phyloP scores from a whole-genome alignment of 305 asterid genomes.

The Fraxinus floribunda region DNA sequence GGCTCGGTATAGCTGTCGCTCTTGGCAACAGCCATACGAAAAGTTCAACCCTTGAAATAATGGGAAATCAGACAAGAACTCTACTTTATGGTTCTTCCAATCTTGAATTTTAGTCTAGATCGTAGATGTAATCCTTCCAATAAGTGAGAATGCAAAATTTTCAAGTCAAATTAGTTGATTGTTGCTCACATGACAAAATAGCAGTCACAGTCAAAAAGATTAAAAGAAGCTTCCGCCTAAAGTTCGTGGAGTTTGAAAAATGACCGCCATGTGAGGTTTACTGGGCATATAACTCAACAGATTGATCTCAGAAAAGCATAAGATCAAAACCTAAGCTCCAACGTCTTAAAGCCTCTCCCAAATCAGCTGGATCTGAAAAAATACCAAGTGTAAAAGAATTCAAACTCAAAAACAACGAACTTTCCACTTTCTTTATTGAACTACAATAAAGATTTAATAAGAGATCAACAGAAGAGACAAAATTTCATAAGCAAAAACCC shows the following conservation, averaged over 20 bases:
- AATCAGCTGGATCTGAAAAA: slow-evolving; percentile 44
- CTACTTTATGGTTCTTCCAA: slow-evolving; percentile 15
- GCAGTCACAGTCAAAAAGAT: slow-evolving; percentile 19
- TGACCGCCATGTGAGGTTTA: slow-evolving; percentile 17
- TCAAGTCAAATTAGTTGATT: slow-evolving; percentile 41
- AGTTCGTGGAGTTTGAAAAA: slow-evolving; percentile 37
- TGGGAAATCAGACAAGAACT: slow-evolving; percentile 27
- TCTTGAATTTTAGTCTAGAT: slow-evolving; percentile 13
- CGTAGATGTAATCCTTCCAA: not conserved
- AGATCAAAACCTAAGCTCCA: slow-evolving; percentile 26
- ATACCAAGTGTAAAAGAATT: slow-evolving; percentile 14
- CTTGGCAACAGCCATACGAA: slow-evolving; percentile 73
- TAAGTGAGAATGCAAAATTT: slow-evolving; percentile 18
- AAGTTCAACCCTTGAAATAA: slow-evolving; percentile 27
- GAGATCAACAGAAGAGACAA: not conserved
- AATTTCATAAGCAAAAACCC: not conserved
- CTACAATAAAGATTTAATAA: not conserved
- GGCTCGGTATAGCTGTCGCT: slow-evolving; percentile 46
- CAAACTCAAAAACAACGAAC: slow-evolving; percentile 10
- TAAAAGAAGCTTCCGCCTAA: slow-evolving; percentile 24
- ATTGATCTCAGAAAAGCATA: slow-evolving; percentile 21
- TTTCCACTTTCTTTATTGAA: not conserved
- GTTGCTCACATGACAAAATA: slow-evolving; percentile 14
- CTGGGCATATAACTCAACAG: slow-evolving; percentile 12
- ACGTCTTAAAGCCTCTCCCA: slow-evolving; percentile 26